phyloP scores from a whole-genome alignment of 2,329 filamentous ascomycete species.

The Tolypocladium paradoxum region DNA sequence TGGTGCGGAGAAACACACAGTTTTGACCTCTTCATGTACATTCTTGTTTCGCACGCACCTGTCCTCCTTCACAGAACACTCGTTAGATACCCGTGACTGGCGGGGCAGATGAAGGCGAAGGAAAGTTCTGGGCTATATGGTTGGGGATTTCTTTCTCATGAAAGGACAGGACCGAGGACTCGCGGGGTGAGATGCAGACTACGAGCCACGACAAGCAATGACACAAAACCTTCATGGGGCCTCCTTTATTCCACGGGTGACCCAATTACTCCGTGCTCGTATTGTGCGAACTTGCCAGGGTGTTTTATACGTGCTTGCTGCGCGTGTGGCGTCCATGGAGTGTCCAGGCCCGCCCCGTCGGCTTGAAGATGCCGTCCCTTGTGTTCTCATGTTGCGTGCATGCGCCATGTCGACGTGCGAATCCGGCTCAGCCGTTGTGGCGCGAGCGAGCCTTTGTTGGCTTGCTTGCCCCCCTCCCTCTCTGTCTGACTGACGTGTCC shows the following conservation, averaged over 20 bases:
- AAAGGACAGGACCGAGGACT: slow-evolving; percentile 3
- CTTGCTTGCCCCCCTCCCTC: neutral
- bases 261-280: neutral
- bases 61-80: neutral
- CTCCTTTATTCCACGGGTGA: neutral
- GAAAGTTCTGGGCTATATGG: neutral
- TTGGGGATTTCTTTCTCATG: slow-evolving; percentile 1
- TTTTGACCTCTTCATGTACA: neutral
- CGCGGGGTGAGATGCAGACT: slow-evolving; percentile 7
- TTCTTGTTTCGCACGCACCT: neutral
- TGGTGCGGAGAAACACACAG: neutral
- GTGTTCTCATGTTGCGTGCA: neutral
- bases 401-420: neutral
- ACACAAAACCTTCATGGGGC: neutral
- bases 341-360: too few relatives aligned
- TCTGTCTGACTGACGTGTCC: too few relatives aligned
- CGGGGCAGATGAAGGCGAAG: slow-evolving; percentile 2
- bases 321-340: too few relatives aligned
- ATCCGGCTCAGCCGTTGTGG: neutral
- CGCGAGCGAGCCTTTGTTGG: neutral
- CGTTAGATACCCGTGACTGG: neutral
- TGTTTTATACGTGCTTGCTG: neutral
- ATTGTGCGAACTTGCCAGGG: neutral
- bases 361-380: neutral
- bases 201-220: slow-evolving; percentile 13